A percentile compares a stretch with the other conserved stretches of the same genome.
These are phyloP conservation scores for Paradendryphiella salina DNA, from an alignment of 2,329 filamentous ascomycete genomes.

Conservation along the genomic window DNA sequence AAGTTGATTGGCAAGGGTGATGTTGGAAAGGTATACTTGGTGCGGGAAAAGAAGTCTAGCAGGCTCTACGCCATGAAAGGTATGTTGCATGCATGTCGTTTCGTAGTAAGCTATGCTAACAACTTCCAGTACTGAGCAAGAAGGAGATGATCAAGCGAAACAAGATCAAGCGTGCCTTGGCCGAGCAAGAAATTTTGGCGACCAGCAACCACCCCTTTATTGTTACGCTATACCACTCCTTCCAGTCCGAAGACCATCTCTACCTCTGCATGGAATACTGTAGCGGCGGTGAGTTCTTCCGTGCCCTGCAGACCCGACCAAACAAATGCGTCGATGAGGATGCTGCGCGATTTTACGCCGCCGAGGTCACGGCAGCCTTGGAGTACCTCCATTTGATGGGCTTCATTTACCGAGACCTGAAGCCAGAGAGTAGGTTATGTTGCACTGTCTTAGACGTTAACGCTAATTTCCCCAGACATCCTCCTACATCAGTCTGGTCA, in stretches of 20 bases:
- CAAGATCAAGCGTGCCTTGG: conserved; percentile 98
- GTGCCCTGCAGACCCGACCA: conserved; percentile 91
- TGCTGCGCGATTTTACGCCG: conserved; percentile 94
- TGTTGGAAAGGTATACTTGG: conserved; percentile 96
- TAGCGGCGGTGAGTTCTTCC: conserved; percentile 97
- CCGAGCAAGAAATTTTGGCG: conserved; percentile 95
- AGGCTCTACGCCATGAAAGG: conserved; percentile 98
- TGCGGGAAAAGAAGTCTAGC: conserved; percentile 95
- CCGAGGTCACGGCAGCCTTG: conserved; percentile 92
- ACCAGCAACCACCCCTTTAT: conserved; percentile 99
- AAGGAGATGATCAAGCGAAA: conserved; percentile 99
- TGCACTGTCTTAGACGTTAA: background rate
- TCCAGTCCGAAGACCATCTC: conserved; percentile 97
- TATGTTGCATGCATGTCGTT: conserved; percentile 47
- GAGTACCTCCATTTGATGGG: conserved; percentile 99
- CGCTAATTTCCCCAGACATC: conserved; percentile 70
- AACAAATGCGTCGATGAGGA: conserved; percentile 98
- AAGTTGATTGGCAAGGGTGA: conserved; percentile 99
- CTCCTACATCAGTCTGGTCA: conserved; percentile 98
- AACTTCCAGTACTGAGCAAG: conserved; percentile 81
- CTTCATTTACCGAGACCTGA: conserved; percentile 97
- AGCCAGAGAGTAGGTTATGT: conserved; percentile 80
- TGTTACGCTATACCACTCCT: conserved; percentile 96
- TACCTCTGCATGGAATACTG: conserved; percentile 99
- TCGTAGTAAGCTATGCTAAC: conserved; percentile 30